Evolutionary conservation across 2,329 filamentous ascomycete species (phyloP).

Genomic region (Pseudogymnoascus sp.): DNA sequence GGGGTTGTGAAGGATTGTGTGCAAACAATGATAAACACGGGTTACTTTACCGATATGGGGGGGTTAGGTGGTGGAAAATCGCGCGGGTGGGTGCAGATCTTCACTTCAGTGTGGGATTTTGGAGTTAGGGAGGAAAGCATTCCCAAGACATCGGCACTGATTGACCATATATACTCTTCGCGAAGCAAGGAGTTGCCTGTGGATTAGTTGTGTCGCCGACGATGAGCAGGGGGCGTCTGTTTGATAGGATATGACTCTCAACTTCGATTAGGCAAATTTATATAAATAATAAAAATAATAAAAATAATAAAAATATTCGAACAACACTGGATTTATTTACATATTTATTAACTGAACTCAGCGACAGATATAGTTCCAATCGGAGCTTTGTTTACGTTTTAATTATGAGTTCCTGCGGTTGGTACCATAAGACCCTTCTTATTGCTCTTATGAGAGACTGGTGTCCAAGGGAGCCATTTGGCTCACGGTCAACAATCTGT

Average conservation of each 20-base stretch:
- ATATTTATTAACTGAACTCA: neutral
- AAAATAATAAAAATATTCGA: neutral
- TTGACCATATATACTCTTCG: neutral
- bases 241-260: neutral
- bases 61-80: neutral
- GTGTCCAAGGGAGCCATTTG: no score
- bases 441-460: no score
- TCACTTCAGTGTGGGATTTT: neutral
- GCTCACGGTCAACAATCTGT: no score
- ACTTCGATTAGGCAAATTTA: neutral
- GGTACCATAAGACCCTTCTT: no score
- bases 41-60: neutral
- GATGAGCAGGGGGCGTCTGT: neutral
- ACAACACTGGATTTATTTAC: neutral
- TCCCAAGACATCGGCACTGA: neutral
- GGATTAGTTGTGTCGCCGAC: neutral
- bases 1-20: neutral
- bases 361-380: no score
- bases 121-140: neutral
- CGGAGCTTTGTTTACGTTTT: no score
- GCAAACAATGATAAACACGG: neutral
- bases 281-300: neutral
- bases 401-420: no score
- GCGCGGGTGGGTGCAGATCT: neutral
- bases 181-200: neutral